A percentile compares a stretch with the other conserved stretches of the same genome.
Evolutionary conservation across 2,329 filamentous ascomycete genomes (phyloP).

Genomic region (Colletotrichum truncatum): DNA sequence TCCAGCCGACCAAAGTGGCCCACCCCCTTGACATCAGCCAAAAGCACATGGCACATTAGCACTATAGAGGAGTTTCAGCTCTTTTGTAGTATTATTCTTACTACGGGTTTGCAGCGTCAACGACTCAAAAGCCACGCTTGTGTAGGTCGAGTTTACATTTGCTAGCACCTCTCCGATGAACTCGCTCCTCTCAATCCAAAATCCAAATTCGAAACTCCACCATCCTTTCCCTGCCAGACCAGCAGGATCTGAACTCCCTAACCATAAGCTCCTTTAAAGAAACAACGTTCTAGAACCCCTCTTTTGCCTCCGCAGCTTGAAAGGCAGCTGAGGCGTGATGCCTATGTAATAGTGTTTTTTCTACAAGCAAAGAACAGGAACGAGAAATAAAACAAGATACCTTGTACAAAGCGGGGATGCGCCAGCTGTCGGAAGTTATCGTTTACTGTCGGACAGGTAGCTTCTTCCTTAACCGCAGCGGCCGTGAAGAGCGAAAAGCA

Average conservation of each 20-base stretch:
- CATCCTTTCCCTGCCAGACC: slow-evolving; percentile 13
- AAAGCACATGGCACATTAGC: not conserved
- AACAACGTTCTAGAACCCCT: slow-evolving; percentile 4
- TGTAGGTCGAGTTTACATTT: not conserved
- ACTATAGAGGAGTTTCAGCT: no score
- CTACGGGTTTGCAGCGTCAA: not conserved
- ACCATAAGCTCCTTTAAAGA: slow-evolving; percentile 1
- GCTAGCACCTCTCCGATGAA: not conserved
- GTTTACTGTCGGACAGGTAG: not conserved
- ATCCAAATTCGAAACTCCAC: slow-evolving; percentile 10
- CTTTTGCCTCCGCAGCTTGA: not conserved
- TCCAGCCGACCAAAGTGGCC: not conserved
- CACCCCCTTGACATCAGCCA: no score
- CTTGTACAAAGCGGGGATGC: not conserved
- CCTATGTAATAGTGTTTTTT: slow-evolving; percentile 21
- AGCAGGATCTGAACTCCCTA: slow-evolving; percentile 23
- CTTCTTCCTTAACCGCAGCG: no score
- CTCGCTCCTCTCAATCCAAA: not conserved
- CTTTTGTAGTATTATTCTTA: slow-evolving; percentile 19
- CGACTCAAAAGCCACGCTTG: not conserved
- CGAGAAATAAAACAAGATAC: not conserved
- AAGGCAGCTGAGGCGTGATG: not conserved
- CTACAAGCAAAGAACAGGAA: slow-evolving; percentile 14
- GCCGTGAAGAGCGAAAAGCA: no score
- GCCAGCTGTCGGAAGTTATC: not conserved